A percentile compares a stretch with the other conserved stretches of the same genome.
Evolutionary conservation across 495 filamentous ascomycete species (phyloP).

Genomic region (Chaetomium tenue): DNA sequence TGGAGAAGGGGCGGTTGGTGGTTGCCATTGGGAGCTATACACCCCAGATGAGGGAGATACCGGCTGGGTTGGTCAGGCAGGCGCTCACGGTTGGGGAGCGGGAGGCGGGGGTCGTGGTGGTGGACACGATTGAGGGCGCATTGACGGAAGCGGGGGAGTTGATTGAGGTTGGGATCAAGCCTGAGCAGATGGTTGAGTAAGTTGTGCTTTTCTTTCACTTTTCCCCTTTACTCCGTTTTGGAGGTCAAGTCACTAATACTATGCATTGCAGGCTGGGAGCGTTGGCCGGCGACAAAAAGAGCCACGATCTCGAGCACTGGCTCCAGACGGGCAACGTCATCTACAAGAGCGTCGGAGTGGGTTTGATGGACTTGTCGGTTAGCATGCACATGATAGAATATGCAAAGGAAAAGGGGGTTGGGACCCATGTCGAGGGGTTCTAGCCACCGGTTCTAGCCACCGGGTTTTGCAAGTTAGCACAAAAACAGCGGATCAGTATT

Average conservation of each 20-base stretch:
- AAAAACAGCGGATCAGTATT: neutral
- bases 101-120: conserved; percentile 64
- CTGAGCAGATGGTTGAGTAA: conserved; percentile 73
- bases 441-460: conserved; percentile 52
- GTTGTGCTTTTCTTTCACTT: conserved; percentile 16
- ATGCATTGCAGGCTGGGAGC: conserved; percentile 57
- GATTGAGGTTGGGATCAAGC: conserved; percentile 68
- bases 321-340: conserved; percentile 79
- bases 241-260: conserved; percentile 26
- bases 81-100: conserved; percentile 52
- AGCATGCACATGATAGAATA: conserved; percentile 72
- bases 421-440: conserved; percentile 70
- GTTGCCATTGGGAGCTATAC: conserved; percentile 82
- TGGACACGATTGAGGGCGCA: conserved; percentile 57
- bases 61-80: conserved; percentile 67
- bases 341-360: conserved; percentile 79
- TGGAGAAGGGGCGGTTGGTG: conserved; percentile 72
- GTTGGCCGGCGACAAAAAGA: conserved; percentile 46
- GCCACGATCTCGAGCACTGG: conserved; percentile 58
- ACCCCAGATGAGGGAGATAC: conserved; percentile 80
- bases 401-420: conserved; percentile 69
- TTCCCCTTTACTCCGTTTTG: neutral
- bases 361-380: conserved; percentile 75
- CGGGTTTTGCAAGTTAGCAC: neutral
- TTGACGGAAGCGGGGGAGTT: conserved; percentile 87